Percentiles rank a stretch among this genome's conserved stretches.
Conservation (phyloP, 2,329 filamentous ascomycete species). For the Colletotrichum sidae region DNA sequence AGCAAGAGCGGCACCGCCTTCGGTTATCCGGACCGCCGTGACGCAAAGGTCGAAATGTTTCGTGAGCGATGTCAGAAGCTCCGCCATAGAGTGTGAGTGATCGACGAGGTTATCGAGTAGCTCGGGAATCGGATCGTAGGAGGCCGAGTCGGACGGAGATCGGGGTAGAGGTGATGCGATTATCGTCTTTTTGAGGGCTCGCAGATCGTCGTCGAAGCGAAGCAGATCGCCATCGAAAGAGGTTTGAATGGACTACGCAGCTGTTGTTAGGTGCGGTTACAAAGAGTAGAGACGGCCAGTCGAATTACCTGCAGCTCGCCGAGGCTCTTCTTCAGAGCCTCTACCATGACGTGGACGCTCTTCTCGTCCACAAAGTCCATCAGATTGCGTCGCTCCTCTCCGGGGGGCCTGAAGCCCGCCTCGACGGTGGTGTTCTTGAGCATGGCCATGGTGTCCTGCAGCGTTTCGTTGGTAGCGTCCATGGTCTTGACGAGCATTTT, state of each 20-base stretch:
- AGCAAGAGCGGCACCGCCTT: conserved; percentile 79
- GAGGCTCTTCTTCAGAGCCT: conserved; percentile 77
- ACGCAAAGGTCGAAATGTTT: conserved; percentile 94
- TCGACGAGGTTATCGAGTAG: conserved; percentile 74
- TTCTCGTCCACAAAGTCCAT: conserved; percentile 83
- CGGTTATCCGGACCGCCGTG: conserved; percentile 89
- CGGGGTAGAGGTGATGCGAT: conserved; percentile 50
- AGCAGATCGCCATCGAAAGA: conserved; percentile 82
- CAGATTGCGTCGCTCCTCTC: conserved; percentile 70
- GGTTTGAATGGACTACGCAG: conserved; percentile 67
- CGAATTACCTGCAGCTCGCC: conserved; percentile 72
- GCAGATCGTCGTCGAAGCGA: conserved; percentile 80
- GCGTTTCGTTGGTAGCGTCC: conserved; percentile 73
- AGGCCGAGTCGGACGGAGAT: conserved; percentile 50
- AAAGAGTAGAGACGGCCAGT: background rate
- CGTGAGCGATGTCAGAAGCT: conserved; percentile 82
- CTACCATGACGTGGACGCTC: conserved; percentile 73
- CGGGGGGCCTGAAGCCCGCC: conserved; percentile 68
- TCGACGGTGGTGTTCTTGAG: conserved; percentile 75
- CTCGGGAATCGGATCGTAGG: conserved; percentile 58
- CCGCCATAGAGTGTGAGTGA: conserved; percentile 85
- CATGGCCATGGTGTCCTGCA: conserved; percentile 75
- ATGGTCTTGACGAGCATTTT: conserved; percentile 71
- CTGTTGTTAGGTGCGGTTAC: background rate
- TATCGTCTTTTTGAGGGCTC: conserved; percentile 70